These are phyloP conservation scores for Trichosporon sp. DNA, from an alignment of 1,284 basidiomycete genomes.

Conservation along the genomic window DNA sequence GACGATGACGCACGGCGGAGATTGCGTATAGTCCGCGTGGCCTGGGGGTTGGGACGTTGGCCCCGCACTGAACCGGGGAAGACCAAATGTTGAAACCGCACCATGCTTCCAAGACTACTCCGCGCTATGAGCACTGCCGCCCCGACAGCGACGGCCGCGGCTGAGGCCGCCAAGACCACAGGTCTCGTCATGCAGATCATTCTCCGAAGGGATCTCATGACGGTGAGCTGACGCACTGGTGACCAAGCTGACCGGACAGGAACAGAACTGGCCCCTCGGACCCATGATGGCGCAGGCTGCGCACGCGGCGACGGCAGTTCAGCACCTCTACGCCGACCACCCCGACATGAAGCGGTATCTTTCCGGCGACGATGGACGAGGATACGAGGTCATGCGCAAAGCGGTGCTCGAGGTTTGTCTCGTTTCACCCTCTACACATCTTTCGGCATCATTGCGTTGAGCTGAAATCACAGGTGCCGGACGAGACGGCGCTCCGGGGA, in stretches of 20 bases:
- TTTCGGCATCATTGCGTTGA: too few relatives aligned
- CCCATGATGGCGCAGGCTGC: conserved; percentile 60
- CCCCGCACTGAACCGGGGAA: conserved; percentile 7
- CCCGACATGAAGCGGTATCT: conserved; percentile 50
- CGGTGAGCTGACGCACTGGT: conserved; percentile 35
- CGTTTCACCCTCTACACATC: background rate
- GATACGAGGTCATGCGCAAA: conserved; percentile 53
- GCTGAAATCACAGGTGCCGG: conserved; percentile 45
- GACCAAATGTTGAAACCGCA: background rate
- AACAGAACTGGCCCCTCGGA: conserved; percentile 58
- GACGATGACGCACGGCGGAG: conserved; percentile 14
- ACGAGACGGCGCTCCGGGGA: conserved; percentile 42
- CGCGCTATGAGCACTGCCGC: conserved; percentile 16
- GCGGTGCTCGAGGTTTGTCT: conserved; percentile 48
- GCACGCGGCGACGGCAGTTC: conserved; percentile 58
- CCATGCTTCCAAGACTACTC: background rate
- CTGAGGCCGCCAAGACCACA: conserved; percentile 34
- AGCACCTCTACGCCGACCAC: conserved; percentile 43
- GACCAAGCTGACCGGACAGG: conserved; percentile 30
- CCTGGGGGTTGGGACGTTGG: background rate
- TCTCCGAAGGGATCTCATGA: conserved; percentile 50
- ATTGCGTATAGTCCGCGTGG: background rate
- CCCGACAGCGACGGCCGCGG: background rate
- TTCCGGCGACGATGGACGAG: conserved; percentile 42
- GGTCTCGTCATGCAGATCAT: conserved; percentile 57